Conservation (phyloP, 768 basidiomycete species). For the Filobasidium wieringae region DNA sequence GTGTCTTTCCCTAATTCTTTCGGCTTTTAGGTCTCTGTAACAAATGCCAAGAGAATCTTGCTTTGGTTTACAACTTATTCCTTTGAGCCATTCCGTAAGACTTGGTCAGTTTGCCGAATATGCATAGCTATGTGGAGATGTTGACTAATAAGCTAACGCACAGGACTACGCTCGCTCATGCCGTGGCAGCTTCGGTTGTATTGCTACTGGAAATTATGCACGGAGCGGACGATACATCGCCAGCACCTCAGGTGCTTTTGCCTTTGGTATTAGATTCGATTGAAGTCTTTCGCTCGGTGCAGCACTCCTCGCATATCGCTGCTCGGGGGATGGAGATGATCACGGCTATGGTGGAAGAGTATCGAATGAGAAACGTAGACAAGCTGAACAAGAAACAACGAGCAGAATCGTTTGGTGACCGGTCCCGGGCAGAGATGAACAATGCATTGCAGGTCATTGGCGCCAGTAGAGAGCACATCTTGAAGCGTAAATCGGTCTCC, state of each 20-base stretch:
- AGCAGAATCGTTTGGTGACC: not conserved
- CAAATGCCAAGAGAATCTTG: conserved; percentile 3
- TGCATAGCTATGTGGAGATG: not conserved
- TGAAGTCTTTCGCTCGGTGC: not conserved
- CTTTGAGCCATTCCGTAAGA: conserved; percentile 7
- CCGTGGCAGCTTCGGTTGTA: not conserved
- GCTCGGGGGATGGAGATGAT: not conserved
- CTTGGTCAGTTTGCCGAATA: not conserved
- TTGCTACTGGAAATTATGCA: not conserved
- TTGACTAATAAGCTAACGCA: not conserved
- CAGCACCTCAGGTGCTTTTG: not conserved
- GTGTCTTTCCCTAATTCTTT: not conserved
- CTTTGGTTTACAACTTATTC: not conserved
- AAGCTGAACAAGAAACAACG: not conserved
- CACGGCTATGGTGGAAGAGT: not conserved
- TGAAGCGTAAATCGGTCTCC: not conserved
- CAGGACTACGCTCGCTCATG: not conserved
- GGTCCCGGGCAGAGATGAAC: not conserved
- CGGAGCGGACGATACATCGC: not conserved
- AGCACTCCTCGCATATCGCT: not conserved
- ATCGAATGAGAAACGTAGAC: not conserved
- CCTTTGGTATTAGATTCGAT: not conserved
- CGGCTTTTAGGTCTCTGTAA: not conserved
- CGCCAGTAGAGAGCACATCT: not conserved
- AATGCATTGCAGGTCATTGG: not conserved